Percentiles rank a stretch among this genome's conserved stretches.
These are phyloP conservation scores for Raffaelea arxii DNA, from an alignment of 2,329 filamentous ascomycete genomes.

Conservation along the genomic window DNA sequence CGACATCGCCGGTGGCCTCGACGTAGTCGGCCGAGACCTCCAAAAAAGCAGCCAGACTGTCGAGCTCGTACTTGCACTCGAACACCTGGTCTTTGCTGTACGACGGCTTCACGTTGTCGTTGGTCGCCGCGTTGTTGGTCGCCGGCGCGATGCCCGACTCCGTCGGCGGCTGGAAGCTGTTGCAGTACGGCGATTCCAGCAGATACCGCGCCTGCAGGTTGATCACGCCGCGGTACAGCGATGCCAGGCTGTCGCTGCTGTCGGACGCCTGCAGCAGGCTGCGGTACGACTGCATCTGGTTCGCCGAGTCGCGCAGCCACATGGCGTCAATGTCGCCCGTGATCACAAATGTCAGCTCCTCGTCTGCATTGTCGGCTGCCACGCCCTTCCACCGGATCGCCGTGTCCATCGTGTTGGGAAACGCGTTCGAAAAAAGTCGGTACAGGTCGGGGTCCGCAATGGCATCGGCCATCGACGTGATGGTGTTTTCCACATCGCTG, in stretches of 20 bases:
- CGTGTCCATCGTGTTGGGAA: slow-evolving; percentile 55
- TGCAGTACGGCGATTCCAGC: slow-evolving; percentile 69
- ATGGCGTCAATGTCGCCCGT: slow-evolving; percentile 20
- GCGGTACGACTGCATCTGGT: slow-evolving; percentile 68
- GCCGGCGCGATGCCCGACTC: slow-evolving; percentile 57
- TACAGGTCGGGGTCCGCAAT: slow-evolving; percentile 70
- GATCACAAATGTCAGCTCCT: slow-evolving; percentile 58
- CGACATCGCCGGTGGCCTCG: slow-evolving; percentile 58
- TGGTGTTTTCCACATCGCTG: slow-evolving; percentile 64
- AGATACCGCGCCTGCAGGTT: slow-evolving; percentile 69
- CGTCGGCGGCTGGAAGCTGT: slow-evolving; percentile 82
- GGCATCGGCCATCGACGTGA: slow-evolving; percentile 56
- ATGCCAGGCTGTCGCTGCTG: slow-evolving; percentile 50
- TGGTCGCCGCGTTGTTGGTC: slow-evolving; percentile 45
- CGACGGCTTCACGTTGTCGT: slow-evolving; percentile 52
- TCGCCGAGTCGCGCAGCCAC: slow-evolving; percentile 32
- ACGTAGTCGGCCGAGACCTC: slow-evolving; percentile 74
- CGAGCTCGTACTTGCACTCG: slow-evolving; percentile 94
- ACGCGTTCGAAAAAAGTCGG: slow-evolving; percentile 62
- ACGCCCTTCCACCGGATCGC: slow-evolving; percentile 15
- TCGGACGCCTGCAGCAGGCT: slow-evolving; percentile 45
- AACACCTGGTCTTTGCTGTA: slow-evolving; percentile 66
- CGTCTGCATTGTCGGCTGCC: slow-evolving; percentile 12
- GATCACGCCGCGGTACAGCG: slow-evolving; percentile 63
- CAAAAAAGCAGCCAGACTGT: slow-evolving; percentile 81